Evolutionary conservation across 371 early-diverging fungal species (phyloP).

Genomic region (Syncephalastrum monosporum): DNA sequence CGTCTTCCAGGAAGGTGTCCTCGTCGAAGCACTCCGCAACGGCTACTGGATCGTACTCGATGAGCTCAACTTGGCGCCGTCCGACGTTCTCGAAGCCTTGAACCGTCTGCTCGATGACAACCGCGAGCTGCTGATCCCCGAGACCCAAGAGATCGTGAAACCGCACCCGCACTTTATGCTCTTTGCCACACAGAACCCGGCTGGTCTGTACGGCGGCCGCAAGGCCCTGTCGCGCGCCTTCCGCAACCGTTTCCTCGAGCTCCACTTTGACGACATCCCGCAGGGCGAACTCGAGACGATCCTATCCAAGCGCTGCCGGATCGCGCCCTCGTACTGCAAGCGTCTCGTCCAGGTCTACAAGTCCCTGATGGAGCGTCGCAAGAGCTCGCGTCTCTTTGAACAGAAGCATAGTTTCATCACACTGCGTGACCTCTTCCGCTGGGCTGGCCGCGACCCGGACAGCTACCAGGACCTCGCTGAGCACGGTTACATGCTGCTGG

Average conservation of each 20-base stretch:
- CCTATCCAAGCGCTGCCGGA: constrained; percentile 77
- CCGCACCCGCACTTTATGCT: constrained; percentile 98
- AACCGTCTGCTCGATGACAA: constrained; percentile 99
- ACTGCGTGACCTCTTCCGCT: constrained; percentile 97
- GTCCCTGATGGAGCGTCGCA: constrained; percentile 78
- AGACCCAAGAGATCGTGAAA: constrained; percentile 93
- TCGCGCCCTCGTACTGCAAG: constrained; percentile 91
- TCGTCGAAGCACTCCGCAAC: constrained; percentile 94
- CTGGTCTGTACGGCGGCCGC: constrained; percentile 98
- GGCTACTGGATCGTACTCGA: constrained; percentile 99
- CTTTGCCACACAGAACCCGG: constrained; percentile 99
- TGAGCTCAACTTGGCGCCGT: constrained; percentile 99
- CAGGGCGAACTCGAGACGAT: constrained; percentile 88
- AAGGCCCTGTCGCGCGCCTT: constrained; percentile 99
- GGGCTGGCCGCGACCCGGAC: constrained; percentile 89
- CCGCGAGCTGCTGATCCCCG: constrained; percentile 96
- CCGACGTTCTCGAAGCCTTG: constrained; percentile 99
- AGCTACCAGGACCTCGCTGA: constrained; percentile 84
- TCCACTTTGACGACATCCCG: constrained; percentile 95
- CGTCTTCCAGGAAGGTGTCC: constrained; percentile 96
- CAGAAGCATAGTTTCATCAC: constrained; percentile 94
- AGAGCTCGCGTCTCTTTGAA: constrained; percentile 88
- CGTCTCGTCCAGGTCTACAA: constrained; percentile 89
- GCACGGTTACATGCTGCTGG: constrained; percentile 95
- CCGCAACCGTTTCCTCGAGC: constrained; percentile 98